Conservation (phyloP, 2,329 filamentous ascomycete species). For the Microdochium bolleyi region DNA sequence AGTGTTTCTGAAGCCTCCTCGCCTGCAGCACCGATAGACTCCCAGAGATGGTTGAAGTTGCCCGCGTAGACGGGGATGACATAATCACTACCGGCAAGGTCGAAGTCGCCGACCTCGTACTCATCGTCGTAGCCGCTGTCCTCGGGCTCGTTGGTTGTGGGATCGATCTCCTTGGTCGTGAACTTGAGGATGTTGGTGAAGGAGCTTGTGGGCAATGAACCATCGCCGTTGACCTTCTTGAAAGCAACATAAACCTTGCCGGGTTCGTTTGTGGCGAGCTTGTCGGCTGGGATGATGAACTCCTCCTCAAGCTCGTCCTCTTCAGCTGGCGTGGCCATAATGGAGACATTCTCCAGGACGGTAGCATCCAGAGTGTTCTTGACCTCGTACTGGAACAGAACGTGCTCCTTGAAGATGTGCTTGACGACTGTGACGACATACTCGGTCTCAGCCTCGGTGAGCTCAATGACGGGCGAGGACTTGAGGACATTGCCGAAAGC, state of each 20-base stretch:
- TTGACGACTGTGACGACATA: slow-evolving; percentile 93
- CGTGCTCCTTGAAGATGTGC: slow-evolving; percentile 95
- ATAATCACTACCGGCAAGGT: slow-evolving; percentile 87
- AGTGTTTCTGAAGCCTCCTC: slow-evolving; percentile 89
- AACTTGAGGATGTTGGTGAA: slow-evolving; percentile 96
- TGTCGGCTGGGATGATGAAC: slow-evolving; percentile 85
- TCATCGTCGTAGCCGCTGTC: slow-evolving; percentile 93
- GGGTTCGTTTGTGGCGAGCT: slow-evolving; percentile 74
- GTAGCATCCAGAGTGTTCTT: slow-evolving; percentile 95
- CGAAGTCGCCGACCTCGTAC: slow-evolving; percentile 92
- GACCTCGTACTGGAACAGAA: slow-evolving; percentile 93
- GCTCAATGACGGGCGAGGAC: slow-evolving; percentile 75
- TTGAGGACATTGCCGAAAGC: slow-evolving; percentile 88
- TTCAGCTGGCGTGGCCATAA: slow-evolving; percentile 71
- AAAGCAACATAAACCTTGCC: slow-evolving; percentile 95
- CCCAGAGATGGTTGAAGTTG: slow-evolving; percentile 94
- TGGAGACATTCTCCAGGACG: slow-evolving; percentile 80
- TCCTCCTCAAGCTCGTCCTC: slow-evolving; percentile 83
- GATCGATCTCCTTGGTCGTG: slow-evolving; percentile 96
- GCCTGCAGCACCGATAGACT: slow-evolving; percentile 80
- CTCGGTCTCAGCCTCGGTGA: slow-evolving; percentile 95
- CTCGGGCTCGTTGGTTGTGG: slow-evolving; percentile 85
- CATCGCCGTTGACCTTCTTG: slow-evolving; percentile 70
- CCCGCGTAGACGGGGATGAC: slow-evolving; percentile 88
- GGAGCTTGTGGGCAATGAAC: slow-evolving; percentile 66